Evolutionary conservation across 1,284 basidiomycete genomes (phyloP).

Genomic region (Pseudomicrostroma phylloplanum): DNA sequence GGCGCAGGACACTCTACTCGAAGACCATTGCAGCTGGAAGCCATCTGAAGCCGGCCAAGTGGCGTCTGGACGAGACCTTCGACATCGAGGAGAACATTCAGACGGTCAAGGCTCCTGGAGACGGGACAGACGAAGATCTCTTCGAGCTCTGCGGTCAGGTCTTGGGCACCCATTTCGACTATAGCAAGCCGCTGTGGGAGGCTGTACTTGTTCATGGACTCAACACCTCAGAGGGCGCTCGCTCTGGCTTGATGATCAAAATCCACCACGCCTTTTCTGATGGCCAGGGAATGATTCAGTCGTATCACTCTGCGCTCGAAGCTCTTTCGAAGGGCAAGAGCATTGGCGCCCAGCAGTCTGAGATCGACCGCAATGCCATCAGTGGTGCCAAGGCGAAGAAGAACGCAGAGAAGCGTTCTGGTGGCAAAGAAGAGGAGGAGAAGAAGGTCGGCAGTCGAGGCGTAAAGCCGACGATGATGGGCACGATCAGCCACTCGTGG

Average conservation of each 20-base stretch:
- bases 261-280: constrained; percentile 49
- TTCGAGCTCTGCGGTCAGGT: constrained; percentile 43
- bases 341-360: constrained; percentile 40
- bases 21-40: constrained; percentile 41
- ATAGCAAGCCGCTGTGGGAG: constrained; percentile 48
- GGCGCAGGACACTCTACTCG: constrained; percentile 34
- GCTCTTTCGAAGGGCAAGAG: constrained; percentile 34
- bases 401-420: constrained; percentile 2
- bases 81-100: constrained; percentile 44
- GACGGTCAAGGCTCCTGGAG: constrained; percentile 22
- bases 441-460: constrained; percentile 40
- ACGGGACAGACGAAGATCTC: constrained; percentile 31
- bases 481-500: constrained; percentile 35
- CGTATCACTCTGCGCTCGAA: constrained; percentile 45
- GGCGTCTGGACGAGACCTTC: constrained; percentile 46
- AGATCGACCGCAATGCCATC: constrained; percentile 27
- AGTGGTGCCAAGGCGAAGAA: not conserved
- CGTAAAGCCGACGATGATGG: constrained; percentile 33
- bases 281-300: constrained; percentile 50
- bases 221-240: constrained; percentile 39
- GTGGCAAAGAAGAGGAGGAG: constrained; percentile 5
- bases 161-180: constrained; percentile 45
- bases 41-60: constrained; percentile 34
- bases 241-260: constrained; percentile 49
- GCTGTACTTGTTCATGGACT: constrained; percentile 47